Evolutionary conservation across 768 basidiomycete genomes (phyloP).

Genomic region (Rhizopogon roseolus): DNA sequence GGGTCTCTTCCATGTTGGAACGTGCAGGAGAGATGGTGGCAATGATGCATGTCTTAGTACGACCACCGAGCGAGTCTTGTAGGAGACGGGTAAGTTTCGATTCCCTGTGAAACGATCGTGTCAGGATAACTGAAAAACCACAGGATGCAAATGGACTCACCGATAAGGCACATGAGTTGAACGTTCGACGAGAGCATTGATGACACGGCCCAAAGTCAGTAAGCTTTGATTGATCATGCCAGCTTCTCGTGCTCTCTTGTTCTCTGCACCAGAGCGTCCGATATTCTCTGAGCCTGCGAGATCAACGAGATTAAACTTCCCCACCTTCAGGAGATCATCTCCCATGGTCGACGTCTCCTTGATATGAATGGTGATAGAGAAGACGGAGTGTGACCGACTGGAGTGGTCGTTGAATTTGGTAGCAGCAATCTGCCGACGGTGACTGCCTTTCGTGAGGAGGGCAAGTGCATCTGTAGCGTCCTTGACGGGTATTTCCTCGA

Average conservation of each 20-base stretch:
- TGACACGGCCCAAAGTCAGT: constrained; percentile 93
- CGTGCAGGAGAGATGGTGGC: constrained; percentile 94
- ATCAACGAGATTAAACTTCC: constrained; percentile 96
- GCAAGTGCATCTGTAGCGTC: constrained; percentile 78
- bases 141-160: constrained; percentile 32
- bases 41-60: constrained; percentile 96
- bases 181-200: constrained; percentile 91
- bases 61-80: constrained; percentile 97
- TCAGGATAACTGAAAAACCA: background rate
- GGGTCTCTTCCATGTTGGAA: constrained; percentile 93
- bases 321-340: constrained; percentile 87
- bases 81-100: constrained; percentile 96
- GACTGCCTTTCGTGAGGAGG: constrained; percentile 83
- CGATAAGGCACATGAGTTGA: constrained; percentile 92
- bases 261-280: constrained; percentile 91
- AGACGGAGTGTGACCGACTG: constrained; percentile 95
- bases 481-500: constrained; percentile 86
- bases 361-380: constrained; percentile 91
- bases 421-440: constrained; percentile 87
- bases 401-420: constrained; percentile 99
- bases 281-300: constrained; percentile 98
- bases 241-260: constrained; percentile 91
- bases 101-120: constrained; percentile 48
- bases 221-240: constrained; percentile 99
- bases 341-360: constrained; percentile 76